A percentile compares a stretch with the other conserved stretches of the same genome.
phyloP scores from a whole-genome alignment of 805 yeast genomes.

The Nakazawaea molendinolei region DNA sequence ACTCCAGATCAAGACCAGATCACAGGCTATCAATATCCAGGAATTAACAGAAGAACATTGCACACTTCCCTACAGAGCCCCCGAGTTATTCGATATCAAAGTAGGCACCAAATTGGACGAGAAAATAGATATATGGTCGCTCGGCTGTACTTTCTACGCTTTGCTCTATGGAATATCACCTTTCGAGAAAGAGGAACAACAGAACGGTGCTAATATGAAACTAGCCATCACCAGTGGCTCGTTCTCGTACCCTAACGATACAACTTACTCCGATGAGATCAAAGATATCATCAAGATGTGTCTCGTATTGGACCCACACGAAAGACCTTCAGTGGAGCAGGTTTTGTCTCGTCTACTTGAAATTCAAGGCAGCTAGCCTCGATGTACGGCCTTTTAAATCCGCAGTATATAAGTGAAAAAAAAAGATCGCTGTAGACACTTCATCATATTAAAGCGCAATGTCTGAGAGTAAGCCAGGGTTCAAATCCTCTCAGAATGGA shows the following conservation, averaged over 20 bases:
- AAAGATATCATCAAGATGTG: slow-evolving; percentile 54
- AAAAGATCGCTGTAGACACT: neutral
- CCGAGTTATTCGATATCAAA: slow-evolving; percentile 76
- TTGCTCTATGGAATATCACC: slow-evolving; percentile 78
- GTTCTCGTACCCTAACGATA: slow-evolving; percentile 48
- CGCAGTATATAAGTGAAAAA: neutral
- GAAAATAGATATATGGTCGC: slow-evolving; percentile 82
- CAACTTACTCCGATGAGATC: slow-evolving; percentile 48
- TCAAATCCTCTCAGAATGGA: slow-evolving; percentile 10
- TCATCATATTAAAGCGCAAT: neutral
- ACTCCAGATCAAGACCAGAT: slow-evolving; percentile 45
- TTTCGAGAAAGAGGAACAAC: slow-evolving; percentile 75
- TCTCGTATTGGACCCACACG: slow-evolving; percentile 50
- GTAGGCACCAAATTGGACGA: slow-evolving; percentile 63
- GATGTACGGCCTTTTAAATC: neutral
- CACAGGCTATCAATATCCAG: slow-evolving; percentile 68
- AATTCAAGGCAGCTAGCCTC: slow-evolving; percentile 20
- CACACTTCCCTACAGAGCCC: slow-evolving; percentile 83
- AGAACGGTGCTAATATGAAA: slow-evolving; percentile 74
- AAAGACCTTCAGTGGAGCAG: slow-evolving; percentile 60
- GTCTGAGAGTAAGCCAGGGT: neutral
- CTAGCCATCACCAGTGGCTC: slow-evolving; percentile 69
- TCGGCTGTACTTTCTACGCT: slow-evolving; percentile 80
- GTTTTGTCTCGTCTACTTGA: slow-evolving; percentile 46
- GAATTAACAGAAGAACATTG: slow-evolving; percentile 83